Percentiles rank a stretch among this genome's conserved stretches.
phyloP scores from a whole-genome alignment of 805 yeast species.

The Debaryomyces tyrocola region DNA sequence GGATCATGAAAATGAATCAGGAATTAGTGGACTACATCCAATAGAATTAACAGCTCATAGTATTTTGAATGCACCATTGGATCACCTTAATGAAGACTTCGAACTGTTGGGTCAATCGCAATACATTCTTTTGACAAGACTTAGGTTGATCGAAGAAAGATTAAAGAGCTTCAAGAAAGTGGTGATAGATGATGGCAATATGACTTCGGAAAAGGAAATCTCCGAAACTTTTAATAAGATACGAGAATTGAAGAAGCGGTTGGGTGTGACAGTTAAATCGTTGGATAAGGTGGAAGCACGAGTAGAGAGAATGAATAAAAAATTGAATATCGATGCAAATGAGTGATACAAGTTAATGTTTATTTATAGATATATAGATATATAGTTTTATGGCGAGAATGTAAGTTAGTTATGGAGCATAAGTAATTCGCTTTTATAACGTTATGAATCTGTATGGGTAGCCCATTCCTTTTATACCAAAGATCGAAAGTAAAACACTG shows the following conservation, averaged over 20 bases:
- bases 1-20: not conserved
- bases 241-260: slow-evolving; percentile 30
- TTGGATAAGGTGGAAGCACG: slow-evolving; percentile 38
- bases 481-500: slow-evolving; percentile 64
- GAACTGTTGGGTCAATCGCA: slow-evolving; percentile 59
- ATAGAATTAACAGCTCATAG: slow-evolving; percentile 60
- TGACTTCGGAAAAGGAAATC: slow-evolving; percentile 18
- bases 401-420: too few species aligned
- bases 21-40: slow-evolving; percentile 47
- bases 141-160: slow-evolving; percentile 42
- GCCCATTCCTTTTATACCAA: slow-evolving; percentile 66
- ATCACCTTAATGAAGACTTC: slow-evolving; percentile 48
- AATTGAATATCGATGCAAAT: not conserved
- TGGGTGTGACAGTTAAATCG: slow-evolving; percentile 25
- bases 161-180: slow-evolving; percentile 24
- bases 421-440: not conserved
- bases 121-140: slow-evolving; percentile 48
- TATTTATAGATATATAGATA: too few species aligned
- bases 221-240: slow-evolving; percentile 19
- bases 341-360: too few species aligned
- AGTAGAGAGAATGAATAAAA: slow-evolving; percentile 23
- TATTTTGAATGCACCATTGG: slow-evolving; percentile 54
- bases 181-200: slow-evolving; percentile 14
- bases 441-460: slow-evolving; percentile 68
- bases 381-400: too few species aligned